A percentile compares a stretch with the other conserved stretches of the same genome.
Conservation (phyloP, 352 stramenopile species). For the Aphanomyces astaci region DNA sequence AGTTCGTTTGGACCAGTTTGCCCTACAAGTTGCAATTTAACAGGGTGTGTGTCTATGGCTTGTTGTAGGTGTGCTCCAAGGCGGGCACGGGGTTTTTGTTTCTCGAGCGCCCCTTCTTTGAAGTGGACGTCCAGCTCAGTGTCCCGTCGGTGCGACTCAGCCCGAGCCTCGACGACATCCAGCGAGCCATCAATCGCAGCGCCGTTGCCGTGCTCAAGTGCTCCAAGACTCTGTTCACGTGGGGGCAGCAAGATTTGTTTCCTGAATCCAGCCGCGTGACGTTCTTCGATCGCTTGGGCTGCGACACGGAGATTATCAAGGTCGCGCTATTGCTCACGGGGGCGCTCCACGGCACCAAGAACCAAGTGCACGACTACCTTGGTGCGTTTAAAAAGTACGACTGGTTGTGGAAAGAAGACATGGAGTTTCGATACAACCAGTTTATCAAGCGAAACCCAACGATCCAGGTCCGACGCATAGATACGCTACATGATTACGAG, state of each 20-base stretch:
- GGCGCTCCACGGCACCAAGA: conserved; percentile 74
- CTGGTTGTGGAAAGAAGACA: conserved; percentile 87
- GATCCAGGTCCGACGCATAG: conserved; percentile 33
- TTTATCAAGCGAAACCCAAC: conserved; percentile 76
- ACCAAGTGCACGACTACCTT: conserved; percentile 78
- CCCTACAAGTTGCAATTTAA: too few species aligned
- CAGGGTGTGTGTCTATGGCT: too few species aligned
- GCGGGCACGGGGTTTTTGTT: conserved; percentile 73
- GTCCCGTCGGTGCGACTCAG: conserved; percentile 73
- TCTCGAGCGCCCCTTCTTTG: conserved; percentile 77
- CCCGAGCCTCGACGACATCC: conserved; percentile 77
- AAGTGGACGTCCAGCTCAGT: conserved; percentile 75
- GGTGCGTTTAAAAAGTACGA: conserved; percentile 83
- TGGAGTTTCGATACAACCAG: conserved; percentile 77
- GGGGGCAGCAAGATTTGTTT: conserved; percentile 59
- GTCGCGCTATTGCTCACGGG: conserved; percentile 79
- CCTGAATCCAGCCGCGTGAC: conserved; percentile 41
- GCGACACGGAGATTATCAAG: conserved; percentile 85
- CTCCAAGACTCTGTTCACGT: conserved; percentile 71
- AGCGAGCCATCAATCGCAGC: conserved; percentile 74
- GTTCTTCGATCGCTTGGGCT: conserved; percentile 78
- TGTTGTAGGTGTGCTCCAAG: conserved; percentile 54
- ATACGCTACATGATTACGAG: not conserved
- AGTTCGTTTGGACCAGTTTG: too few species aligned
- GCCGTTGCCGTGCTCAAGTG: conserved; percentile 74